Percentiles rank a stretch among this genome's conserved stretches.
phyloP scores from a whole-genome alignment of 2,329 filamentous ascomycete species.

The Drechslerella stenobrocha region DNA sequence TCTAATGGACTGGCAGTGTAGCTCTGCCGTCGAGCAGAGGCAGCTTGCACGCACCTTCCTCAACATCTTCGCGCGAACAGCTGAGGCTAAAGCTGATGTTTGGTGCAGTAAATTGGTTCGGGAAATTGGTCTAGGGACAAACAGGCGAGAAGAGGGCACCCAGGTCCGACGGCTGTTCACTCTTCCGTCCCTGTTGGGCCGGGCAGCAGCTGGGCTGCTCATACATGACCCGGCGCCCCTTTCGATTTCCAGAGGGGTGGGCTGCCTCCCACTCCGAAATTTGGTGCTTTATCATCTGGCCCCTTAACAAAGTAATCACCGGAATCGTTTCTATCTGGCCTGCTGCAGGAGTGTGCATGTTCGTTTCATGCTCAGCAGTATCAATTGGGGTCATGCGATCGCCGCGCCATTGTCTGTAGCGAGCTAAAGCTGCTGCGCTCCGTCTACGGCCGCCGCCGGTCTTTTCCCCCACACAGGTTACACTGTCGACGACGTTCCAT shows the following conservation, averaged over 20 bases:
- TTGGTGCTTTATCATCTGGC: conserved; percentile 1
- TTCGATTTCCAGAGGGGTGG: background rate
- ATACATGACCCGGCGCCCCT: background rate
- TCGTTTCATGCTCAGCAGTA: background rate
- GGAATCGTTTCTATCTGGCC: background rate
- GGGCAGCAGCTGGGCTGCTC: background rate
- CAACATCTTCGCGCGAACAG: conserved; percentile 18
- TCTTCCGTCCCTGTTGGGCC: background rate
- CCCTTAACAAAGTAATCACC: background rate
- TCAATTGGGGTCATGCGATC: conserved; percentile 47
- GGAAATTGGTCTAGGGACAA: conserved; percentile 44
- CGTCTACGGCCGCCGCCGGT: conserved; percentile 27
- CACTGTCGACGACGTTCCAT: background rate
- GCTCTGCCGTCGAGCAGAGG: background rate
- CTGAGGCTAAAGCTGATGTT: conserved; percentile 4
- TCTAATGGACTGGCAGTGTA: background rate
- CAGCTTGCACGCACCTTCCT: conserved; percentile 29
- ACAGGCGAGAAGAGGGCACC: conserved; percentile 5
- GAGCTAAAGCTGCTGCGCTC: conserved; percentile 3
- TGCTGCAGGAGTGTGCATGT: background rate
- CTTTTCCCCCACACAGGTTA: conserved; percentile 17
- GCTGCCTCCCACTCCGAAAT: background rate
- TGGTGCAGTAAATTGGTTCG: conserved; percentile 14
- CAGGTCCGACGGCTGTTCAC: background rate
- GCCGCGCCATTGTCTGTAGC: conserved; percentile 29